phyloP scores from a whole-genome alignment of 176 grass and related monocot species.

The Aegilops longissima region DNA sequence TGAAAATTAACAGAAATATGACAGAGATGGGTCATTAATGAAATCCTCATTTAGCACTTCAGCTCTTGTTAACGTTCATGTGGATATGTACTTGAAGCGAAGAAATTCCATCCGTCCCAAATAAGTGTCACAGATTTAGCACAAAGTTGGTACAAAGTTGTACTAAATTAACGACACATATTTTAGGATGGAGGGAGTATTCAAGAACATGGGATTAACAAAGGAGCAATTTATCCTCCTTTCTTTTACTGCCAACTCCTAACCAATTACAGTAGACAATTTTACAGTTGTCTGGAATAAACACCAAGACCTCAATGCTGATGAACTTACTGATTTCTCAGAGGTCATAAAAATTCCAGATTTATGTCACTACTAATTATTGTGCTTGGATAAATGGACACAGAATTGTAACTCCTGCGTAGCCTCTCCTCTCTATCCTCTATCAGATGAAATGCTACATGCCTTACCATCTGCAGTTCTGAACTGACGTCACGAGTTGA shows the following conservation, averaged over 20 bases:
- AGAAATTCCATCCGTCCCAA: background rate
- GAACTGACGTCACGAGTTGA: constrained; percentile 32
- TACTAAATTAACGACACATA: too few relatives aligned
- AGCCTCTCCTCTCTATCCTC: background rate
- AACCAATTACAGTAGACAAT: background rate
- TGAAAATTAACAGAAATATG: background rate
- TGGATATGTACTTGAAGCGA: background rate
- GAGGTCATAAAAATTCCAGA: background rate
- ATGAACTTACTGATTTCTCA: background rate
- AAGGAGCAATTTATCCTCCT: background rate
- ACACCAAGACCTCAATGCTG: background rate
- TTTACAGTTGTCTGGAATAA: background rate
- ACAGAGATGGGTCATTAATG: background rate
- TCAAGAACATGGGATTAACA: background rate
- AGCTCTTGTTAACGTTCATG: background rate
- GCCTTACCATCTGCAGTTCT: background rate
- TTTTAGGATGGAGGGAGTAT: background rate
- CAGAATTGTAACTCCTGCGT: background rate
- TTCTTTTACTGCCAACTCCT: background rate
- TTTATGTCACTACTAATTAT: background rate
- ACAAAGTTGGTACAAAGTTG: too few relatives aligned
- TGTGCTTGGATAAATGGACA: background rate
- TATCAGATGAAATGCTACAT: background rate
- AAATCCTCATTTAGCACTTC: background rate
- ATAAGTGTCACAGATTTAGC: too few relatives aligned